Conservation (phyloP, 2,329 filamentous ascomycete genomes). For the Talaromyces rugulosus region DNA sequence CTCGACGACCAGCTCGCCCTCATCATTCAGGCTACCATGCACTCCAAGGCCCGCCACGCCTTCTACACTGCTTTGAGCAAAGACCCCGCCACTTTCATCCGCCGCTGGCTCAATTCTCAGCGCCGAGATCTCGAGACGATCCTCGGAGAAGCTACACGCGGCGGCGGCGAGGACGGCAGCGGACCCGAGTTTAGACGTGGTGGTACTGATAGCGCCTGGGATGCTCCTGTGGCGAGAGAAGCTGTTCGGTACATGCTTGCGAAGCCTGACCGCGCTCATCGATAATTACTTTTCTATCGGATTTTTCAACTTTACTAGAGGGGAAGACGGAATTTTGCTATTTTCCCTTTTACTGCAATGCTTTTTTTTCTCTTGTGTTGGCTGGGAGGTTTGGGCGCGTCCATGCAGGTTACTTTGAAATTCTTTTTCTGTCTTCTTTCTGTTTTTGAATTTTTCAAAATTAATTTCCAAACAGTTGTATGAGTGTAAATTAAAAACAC, state of each 20-base stretch:
- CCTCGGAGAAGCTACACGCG: slow-evolving; percentile 69
- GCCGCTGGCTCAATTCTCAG: slow-evolving; percentile 85
- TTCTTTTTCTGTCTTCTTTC: neutral
- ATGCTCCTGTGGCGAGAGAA: slow-evolving; percentile 57
- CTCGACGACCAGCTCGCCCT: slow-evolving; percentile 84
- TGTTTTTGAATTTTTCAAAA: neutral
- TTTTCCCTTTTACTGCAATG: neutral
- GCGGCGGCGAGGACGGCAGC: slow-evolving; percentile 51
- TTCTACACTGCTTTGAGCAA: slow-evolving; percentile 76
- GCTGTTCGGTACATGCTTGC: slow-evolving; percentile 60
- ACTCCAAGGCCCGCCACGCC: slow-evolving; percentile 83
- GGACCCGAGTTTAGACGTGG: slow-evolving; percentile 43
- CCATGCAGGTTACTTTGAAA: neutral
- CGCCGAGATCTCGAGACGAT: slow-evolving; percentile 86
- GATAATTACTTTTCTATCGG: neutral
- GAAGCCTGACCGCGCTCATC: slow-evolving; percentile 34
- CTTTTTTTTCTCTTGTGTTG: neutral
- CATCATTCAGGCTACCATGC: slow-evolving; percentile 74
- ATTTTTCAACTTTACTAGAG: neutral
- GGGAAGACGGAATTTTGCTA: neutral
- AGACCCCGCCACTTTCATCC: slow-evolving; percentile 80
- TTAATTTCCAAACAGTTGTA: neutral
- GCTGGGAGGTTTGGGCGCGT: slow-evolving; percentile 9
- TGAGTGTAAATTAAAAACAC: neutral
- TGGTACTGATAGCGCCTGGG: slow-evolving; percentile 61